Base-by-base conservation (phyloP, 164 flowering plant genomes). In the Aristolochia fimbriata region DNA sequence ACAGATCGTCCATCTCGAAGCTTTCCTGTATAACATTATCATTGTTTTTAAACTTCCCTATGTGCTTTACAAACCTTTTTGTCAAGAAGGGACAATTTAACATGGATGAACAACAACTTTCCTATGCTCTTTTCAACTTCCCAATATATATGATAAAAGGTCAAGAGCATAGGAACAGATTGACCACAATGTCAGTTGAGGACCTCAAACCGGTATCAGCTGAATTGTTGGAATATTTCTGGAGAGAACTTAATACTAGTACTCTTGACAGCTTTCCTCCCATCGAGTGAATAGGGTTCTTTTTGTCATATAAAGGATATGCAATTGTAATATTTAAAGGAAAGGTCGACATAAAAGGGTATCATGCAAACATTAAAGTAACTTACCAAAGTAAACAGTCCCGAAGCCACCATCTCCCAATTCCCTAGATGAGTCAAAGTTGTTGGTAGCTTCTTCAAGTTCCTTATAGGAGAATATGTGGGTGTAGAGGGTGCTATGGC, bases 1-100 rank as follows among this genome's bases (percentile, higher is more conserved):
- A 86, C 96, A 54, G 71, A 81, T 24, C 91, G 73, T 20, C 90
- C 90, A 63, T 88, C 96, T 45, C 49, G 57, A 20, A 88, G 88
- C 65, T 77, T 78, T 8, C 90, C 96, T 63, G 61, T 23, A 37
- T 37, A 7, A 37, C 11, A 10, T 37, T 37, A 37, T 3, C 43
- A 37, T 5, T 3, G 43, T 7, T 37, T 37, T 6, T 37, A 5
- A 37, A 37, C 43, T 3, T 37, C 1, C 43, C 10, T 37, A 37
- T 37, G 43, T 37, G 12, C 43, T 6, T 37, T 10, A 10, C 43
- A 37, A 37, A 37, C 43, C 43, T 37, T 31, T 31, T 31, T 37
- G 43, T 10, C 1, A 37, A 7, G 43, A 37, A 37, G 10, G 8
- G 9, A 37, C 43, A 37, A 37, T 37, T 37, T 37, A 37, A 37